phyloP scores from a whole-genome alignment of 768 basidiomycete species.

The Suillus occidentalis region DNA sequence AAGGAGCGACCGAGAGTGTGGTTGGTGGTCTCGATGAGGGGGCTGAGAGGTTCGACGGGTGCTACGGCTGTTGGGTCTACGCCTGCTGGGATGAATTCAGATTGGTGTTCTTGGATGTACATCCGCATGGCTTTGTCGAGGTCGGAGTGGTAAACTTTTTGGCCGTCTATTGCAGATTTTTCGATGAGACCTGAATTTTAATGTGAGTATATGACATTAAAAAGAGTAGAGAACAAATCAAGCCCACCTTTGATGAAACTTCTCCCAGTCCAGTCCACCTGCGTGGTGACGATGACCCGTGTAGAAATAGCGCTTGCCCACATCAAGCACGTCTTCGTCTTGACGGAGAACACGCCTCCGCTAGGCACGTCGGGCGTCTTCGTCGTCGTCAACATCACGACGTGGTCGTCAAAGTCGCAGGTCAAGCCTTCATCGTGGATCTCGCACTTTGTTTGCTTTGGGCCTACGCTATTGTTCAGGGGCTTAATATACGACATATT shows the following conservation, averaged over 20 bases:
- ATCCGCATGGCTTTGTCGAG: constrained; percentile 81
- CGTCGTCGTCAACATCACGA: constrained; percentile 85
- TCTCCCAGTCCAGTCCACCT: constrained; percentile 94
- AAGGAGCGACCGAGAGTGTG: constrained; percentile 13
- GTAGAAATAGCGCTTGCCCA: constrained; percentile 85
- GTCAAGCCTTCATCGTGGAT: constrained; percentile 82
- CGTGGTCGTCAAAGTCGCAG: constrained; percentile 81
- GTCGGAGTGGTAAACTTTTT: constrained; percentile 81
- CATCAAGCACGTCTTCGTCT: constrained; percentile 92
- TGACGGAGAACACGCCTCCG: constrained; percentile 89
- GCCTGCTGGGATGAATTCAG: constrained; percentile 88
- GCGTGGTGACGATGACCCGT: constrained; percentile 81
- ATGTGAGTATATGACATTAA: background rate
- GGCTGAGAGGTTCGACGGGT: constrained; percentile 39
- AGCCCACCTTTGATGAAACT: constrained; percentile 90
- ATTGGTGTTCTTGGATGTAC: constrained; percentile 87
- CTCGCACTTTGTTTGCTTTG: constrained; percentile 95
- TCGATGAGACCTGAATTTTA: constrained; percentile 75
- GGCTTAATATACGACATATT: constrained; percentile 97
- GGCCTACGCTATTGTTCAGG: constrained; percentile 82
- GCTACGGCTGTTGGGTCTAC: constrained; percentile 59
- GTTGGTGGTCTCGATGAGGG: constrained; percentile 17
- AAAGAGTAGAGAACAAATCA: background rate
- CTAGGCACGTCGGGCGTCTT: constrained; percentile 93
- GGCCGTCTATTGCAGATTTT: constrained; percentile 86